These are phyloP conservation scores for Zelopaecilomyces penicillatus DNA, from an alignment of 2,329 filamentous ascomycete genomes.

Conservation along the genomic window DNA sequence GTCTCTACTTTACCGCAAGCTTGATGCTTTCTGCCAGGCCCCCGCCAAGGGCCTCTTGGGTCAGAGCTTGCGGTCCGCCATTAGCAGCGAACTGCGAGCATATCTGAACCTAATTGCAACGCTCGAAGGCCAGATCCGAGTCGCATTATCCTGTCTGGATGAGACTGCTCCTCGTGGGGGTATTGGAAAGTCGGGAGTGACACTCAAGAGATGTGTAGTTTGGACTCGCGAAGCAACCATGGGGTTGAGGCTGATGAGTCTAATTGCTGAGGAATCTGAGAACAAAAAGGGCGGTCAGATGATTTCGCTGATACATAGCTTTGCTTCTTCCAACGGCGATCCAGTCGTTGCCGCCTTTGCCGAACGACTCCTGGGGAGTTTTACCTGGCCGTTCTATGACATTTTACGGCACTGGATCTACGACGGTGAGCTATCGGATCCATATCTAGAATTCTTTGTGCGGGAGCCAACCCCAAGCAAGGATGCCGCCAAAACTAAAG, in stretches of 20 bases:
- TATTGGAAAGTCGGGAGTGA: slow-evolving; percentile 81
- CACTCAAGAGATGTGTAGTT: slow-evolving; percentile 87
- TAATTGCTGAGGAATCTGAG: slow-evolving; percentile 87
- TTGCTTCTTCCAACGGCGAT: slow-evolving; percentile 89
- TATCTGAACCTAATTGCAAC: slow-evolving; percentile 89
- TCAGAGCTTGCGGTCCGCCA: slow-evolving; percentile 83
- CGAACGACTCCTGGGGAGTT: slow-evolving; percentile 74
- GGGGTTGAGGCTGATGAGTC: slow-evolving; percentile 83
- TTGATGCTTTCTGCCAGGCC: slow-evolving; percentile 75
- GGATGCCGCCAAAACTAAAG: slow-evolving; percentile 45
- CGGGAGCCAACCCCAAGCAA: slow-evolving; percentile 58
- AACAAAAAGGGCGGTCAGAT: slow-evolving; percentile 79
- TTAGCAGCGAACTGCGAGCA: slow-evolving; percentile 74
- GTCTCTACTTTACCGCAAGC: slow-evolving; percentile 76
- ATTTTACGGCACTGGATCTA: slow-evolving; percentile 97
- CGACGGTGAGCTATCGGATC: slow-evolving; percentile 94
- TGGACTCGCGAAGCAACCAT: slow-evolving; percentile 98
- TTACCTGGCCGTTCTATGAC: slow-evolving; percentile 92
- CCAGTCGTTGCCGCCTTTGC: slow-evolving; percentile 91
- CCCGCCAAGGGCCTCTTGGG: slow-evolving; percentile 77
- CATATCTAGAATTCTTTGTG: slow-evolving; percentile 92
- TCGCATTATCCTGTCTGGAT: slow-evolving; percentile 68
- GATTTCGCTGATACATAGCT: slow-evolving; percentile 86
- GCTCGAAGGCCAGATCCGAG: slow-evolving; percentile 82
- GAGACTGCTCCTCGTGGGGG: slow-evolving; percentile 58